Evolutionary conservation across 163 green algal species (phyloP), one percentile per base, ranked within the genome.

Genomic region (Scenedesmus sp.): DNA sequence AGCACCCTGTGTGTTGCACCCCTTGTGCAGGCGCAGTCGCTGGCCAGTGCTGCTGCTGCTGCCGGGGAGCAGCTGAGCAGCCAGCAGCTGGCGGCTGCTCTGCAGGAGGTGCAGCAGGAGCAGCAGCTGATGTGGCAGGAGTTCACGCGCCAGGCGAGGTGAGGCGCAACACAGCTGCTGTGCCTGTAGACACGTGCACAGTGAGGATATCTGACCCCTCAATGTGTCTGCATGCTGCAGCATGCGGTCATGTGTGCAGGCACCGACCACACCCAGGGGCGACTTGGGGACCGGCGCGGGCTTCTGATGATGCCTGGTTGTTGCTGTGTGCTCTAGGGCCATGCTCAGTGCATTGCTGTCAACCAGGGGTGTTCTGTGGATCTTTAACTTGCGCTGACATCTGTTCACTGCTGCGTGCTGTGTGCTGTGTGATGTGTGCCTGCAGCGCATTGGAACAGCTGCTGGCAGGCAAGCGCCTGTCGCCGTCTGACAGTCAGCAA

Each of bases 61-160:
- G 74, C 74, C 5, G 77, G 57, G 4, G 82, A 87, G n/a, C 55
- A 55, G 55, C 82, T 82, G 34, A 82, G 70, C 54, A 85, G 86
- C 70, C 55, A 74, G 70, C 86, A 90, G 70, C 54, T 90, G 70
- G 12, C 70, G 4, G 70, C 86, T 18, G 86, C 86, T 16, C 54
- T 90, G 86, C 86, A 90, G 18, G 54, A 90, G 23, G 70, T 90
- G 86, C 86, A 90, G n/a, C 67, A 85, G 15, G 62, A 89, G 64
- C 84, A 89, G 34, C 56, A 46, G 2, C 34, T 82, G 34, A 89
- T 89, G 84, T 82, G 84, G 84, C 62, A 82, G 34, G 84, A 89
- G 62, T 89, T 89, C 46, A 89, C 34, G 3, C 34, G 34, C 4
- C 84, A 89, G 46, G 84, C 84, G 1, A 67, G 66, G 66, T 76